Percentiles rank a stretch among this genome's conserved stretches.
Evolutionary conservation across 176 grass and related monocot genomes (phyloP).

Genomic region (Microstegium vimineum): DNA sequence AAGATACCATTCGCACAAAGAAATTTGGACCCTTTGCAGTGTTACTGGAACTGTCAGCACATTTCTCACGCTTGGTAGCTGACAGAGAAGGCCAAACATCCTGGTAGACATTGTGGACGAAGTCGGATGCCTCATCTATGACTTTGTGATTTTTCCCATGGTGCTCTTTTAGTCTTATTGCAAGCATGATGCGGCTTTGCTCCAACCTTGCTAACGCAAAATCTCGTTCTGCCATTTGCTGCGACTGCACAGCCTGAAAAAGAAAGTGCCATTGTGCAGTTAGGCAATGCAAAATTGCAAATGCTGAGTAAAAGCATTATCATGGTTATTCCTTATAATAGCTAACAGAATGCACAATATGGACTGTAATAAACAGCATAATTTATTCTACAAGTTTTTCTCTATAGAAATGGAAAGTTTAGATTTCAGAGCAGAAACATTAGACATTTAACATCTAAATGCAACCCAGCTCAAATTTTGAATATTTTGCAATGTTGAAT

Average conservation of each 20-base stretch:
- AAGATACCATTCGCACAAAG: conserved; percentile 43
- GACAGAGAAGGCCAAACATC: conserved; percentile 32
- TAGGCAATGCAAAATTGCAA: background rate
- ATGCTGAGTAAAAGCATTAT: background rate
- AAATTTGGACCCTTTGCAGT: conserved; percentile 31
- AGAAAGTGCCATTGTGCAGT: background rate
- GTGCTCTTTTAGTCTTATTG: conserved; percentile 73
- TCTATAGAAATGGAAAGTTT: background rate
- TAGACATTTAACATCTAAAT: background rate
- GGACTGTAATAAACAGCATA: background rate
- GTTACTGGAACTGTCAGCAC: conserved; percentile 5
- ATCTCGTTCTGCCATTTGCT: conserved; percentile 65
- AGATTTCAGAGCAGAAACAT: background rate
- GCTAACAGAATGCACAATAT: background rate
- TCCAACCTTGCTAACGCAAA: conserved; percentile 64
- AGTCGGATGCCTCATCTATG: conserved; percentile 66
- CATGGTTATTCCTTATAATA: background rate
- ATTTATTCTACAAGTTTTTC: background rate
- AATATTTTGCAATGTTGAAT: background rate
- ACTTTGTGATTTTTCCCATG: conserved; percentile 56
- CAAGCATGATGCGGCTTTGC: conserved; percentile 82
- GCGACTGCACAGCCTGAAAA: conserved; percentile 77
- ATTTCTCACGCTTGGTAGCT: conserved; percentile 27
- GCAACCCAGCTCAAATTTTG: background rate
- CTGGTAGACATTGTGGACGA: conserved; percentile 56